Evolutionary conservation across 2,329 filamentous ascomycete species (phyloP).

Genomic region (Pyrenophora tritici-repentis): DNA sequence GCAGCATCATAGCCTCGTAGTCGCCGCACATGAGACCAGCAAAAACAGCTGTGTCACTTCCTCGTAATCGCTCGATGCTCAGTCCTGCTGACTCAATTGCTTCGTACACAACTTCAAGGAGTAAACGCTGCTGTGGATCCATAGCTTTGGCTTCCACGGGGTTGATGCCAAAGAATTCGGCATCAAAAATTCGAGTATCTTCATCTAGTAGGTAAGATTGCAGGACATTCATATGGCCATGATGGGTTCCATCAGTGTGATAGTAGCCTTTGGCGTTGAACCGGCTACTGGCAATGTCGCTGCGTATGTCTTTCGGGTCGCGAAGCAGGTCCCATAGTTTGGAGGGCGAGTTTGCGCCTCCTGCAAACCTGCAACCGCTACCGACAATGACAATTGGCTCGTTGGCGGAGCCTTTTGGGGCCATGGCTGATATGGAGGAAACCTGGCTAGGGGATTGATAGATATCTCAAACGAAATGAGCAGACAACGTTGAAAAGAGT

Average conservation of each 20-base stretch:
- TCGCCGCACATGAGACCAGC: constrained; percentile 31
- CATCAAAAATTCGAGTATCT: constrained; percentile 37
- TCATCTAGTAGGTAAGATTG: constrained; percentile 22
- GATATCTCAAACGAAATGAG: too few species aligned
- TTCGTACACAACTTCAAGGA: constrained; percentile 45
- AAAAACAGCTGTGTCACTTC: constrained; percentile 35
- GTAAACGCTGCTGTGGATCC: constrained; percentile 42
- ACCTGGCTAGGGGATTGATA: not conserved
- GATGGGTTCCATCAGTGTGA: constrained; percentile 34
- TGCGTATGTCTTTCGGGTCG: constrained; percentile 34
- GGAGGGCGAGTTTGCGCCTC: constrained; percentile 35
- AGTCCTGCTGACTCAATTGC: constrained; percentile 50
- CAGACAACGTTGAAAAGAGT: not conserved
- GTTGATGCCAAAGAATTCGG: constrained; percentile 38
- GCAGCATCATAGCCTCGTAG: constrained; percentile 29
- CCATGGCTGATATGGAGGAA: not conserved
- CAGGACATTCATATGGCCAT: constrained; percentile 39
- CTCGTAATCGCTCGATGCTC: constrained; percentile 32
- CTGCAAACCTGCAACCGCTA: constrained; percentile 44
- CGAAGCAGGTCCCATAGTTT: constrained; percentile 44
- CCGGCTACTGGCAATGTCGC: constrained; percentile 31
- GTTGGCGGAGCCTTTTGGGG: not conserved
- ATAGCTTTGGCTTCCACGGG: constrained; percentile 33
- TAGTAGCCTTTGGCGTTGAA: constrained; percentile 34
- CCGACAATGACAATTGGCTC: constrained; percentile 47